These are phyloP conservation scores for Sesbania bispinosa DNA, from an alignment of 306 rosid genomes.

Conservation along the genomic window DNA sequence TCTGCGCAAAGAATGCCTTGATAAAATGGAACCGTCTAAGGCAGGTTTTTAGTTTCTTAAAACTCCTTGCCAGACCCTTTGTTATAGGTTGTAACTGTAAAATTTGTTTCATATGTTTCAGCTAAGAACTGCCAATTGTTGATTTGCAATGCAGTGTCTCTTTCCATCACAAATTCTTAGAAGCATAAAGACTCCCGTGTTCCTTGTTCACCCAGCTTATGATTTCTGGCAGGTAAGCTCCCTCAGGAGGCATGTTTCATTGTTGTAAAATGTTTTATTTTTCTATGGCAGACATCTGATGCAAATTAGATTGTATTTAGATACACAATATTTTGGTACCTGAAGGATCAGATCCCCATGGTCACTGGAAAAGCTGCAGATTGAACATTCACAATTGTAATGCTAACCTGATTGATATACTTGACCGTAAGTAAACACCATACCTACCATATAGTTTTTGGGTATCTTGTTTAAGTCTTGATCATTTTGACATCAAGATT, in stretches of 20 bases:
- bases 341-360: slow-evolving; percentile 53
- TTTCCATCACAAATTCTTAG: slow-evolving; percentile 75
- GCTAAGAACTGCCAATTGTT: slow-evolving; percentile 12
- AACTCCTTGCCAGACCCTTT: slow-evolving; percentile 2
- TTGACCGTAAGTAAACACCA: slow-evolving; percentile 54
- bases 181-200: slow-evolving; percentile 60
- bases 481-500: not conserved
- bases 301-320: slow-evolving; percentile 43
- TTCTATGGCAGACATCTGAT: slow-evolving; percentile 24
- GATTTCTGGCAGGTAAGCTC: slow-evolving; percentile 91
- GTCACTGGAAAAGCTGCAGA: slow-evolving; percentile 75
- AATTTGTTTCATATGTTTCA: slow-evolving; percentile 17
- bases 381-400: slow-evolving; percentile 55
- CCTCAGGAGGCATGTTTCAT: slow-evolving; percentile 22
- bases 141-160: slow-evolving; percentile 64
- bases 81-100: not conserved
- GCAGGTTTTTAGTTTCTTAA: slow-evolving; percentile 43
- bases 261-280: not conserved
- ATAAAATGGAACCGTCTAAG: slow-evolving; percentile 61
- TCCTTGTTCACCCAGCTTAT: slow-evolving; percentile 89
- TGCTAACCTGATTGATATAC: slow-evolving; percentile 50
- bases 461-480: not conserved
- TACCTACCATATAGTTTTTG: not conserved
- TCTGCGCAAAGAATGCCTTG: slow-evolving; percentile 69
- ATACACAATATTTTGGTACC: slow-evolving; percentile 90